Evolutionary conservation across 768 basidiomycete genomes (phyloP).

Genomic region (Tremella yokohamensis): DNA sequence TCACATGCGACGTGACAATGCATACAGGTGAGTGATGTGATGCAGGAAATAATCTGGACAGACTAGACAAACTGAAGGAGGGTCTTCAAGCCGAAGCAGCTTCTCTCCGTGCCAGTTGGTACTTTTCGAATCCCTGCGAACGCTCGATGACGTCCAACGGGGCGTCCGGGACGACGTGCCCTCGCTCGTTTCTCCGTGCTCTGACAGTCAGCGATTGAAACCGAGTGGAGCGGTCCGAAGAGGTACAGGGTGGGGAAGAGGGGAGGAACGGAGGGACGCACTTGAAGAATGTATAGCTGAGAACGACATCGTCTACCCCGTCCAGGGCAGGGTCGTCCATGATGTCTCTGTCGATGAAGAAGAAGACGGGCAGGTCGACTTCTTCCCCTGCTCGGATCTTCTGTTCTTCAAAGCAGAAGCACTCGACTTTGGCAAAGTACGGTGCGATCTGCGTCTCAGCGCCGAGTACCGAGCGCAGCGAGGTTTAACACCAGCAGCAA

Average conservation of each 20-base stretch:
- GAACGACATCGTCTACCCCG: slow-evolving; percentile 81
- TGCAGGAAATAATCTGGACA: no score
- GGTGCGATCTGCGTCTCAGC: slow-evolving; percentile 71
- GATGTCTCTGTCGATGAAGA: slow-evolving; percentile 98
- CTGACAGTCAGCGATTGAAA: slow-evolving; percentile 52
- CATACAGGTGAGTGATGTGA: no score
- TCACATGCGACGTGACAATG: no score
- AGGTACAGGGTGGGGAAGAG: slow-evolving; percentile 7
- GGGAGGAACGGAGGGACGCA: slow-evolving; percentile 50
- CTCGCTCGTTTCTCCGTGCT: slow-evolving; percentile 76
- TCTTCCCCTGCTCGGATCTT: slow-evolving; percentile 90
- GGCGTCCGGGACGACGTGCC: slow-evolving; percentile 88
- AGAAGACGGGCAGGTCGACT: slow-evolving; percentile 95
- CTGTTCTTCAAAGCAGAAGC: slow-evolving; percentile 99
- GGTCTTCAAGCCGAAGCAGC: no score
- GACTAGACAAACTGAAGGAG: no score
- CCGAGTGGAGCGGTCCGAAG: neutral
- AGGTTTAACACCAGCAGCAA: no score
- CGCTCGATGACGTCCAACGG: slow-evolving; percentile 70
- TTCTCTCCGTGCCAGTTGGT: slow-evolving; percentile 42
- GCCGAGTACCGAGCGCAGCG: neutral
- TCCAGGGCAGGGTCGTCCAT: slow-evolving; percentile 85
- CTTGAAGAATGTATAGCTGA: slow-evolving; percentile 99
- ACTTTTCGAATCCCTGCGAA: slow-evolving; percentile 63
- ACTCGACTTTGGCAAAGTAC: slow-evolving; percentile 98